Conservation (phyloP, 257 asterid genomes). For the Haberlea rhodopensis region DNA sequence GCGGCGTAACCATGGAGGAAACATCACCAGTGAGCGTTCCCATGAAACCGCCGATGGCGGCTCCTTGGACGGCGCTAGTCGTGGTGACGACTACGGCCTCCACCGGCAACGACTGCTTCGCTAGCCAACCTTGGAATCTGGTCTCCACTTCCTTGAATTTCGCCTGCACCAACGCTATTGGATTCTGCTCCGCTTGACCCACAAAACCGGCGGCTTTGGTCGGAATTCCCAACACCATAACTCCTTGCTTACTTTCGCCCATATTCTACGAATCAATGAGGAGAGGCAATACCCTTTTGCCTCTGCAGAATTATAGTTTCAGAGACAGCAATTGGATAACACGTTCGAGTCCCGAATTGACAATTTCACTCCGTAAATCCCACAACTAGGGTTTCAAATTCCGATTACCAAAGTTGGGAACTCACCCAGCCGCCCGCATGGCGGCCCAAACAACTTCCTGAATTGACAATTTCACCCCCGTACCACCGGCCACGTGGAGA, state of each 20-base stretch:
- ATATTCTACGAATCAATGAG: constrained; percentile 7
- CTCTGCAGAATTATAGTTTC: too few species aligned
- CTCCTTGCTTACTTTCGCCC: constrained; percentile 64
- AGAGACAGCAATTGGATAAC: neutral
- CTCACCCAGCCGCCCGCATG: too few species aligned
- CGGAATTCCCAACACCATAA: constrained; percentile 40
- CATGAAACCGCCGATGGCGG: constrained; percentile 80
- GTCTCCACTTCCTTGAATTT: constrained; percentile 67
- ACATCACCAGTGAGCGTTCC: constrained; percentile 72
- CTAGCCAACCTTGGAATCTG: constrained; percentile 61
- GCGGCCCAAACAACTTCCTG: too few species aligned
- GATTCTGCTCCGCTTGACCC: constrained; percentile 48
- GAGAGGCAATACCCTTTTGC: too few species aligned
- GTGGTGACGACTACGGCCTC: constrained; percentile 83
- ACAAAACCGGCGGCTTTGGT: constrained; percentile 29
- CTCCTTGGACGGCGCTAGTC: constrained; percentile 79
- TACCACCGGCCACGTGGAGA: too few species aligned
- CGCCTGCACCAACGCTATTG: constrained; percentile 58
- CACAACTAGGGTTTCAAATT: too few species aligned
- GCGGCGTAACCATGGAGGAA: constrained; percentile 55
- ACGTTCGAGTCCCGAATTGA: too few species aligned
- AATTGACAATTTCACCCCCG: too few species aligned
- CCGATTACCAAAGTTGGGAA: too few species aligned
- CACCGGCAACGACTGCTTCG: constrained; percentile 76
- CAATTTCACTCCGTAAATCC: too few species aligned